phyloP scores from a whole-genome alignment of 352 stramenopile species.

The Pythium diclinum region DNA sequence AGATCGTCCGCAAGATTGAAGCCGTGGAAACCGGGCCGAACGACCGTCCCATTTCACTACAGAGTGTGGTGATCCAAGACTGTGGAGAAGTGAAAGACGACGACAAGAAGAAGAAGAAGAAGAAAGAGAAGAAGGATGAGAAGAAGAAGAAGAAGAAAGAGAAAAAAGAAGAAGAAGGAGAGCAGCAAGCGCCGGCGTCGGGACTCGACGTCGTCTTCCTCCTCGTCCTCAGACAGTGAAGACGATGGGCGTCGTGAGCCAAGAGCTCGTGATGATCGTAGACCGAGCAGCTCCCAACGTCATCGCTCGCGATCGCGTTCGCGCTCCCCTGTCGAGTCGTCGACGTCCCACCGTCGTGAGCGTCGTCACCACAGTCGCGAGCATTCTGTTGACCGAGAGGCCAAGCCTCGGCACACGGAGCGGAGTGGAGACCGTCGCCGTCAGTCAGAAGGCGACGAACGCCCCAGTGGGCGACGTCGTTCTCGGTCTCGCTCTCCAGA shows the following conservation, averaged over 20 bases:
- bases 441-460: background rate
- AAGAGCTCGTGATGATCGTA: background rate
- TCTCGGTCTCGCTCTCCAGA: background rate
- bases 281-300: background rate
- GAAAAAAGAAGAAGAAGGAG: slow-evolving; percentile 9
- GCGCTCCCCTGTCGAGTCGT: background rate
- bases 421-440: background rate
- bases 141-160: slow-evolving; percentile 33
- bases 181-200: slow-evolving; percentile 15
- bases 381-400: background rate
- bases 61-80: slow-evolving; percentile 92
- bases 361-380: slow-evolving; percentile 6
- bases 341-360: slow-evolving; percentile 4
- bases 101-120: slow-evolving; percentile 27
- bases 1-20: slow-evolving; percentile 93
- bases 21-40: slow-evolving; percentile 69
- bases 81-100: slow-evolving; percentile 83
- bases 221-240: background rate
- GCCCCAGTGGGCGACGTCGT: background rate
- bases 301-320: slow-evolving; percentile 9
- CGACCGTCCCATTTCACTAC: slow-evolving; percentile 78
- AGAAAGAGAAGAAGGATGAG: slow-evolving; percentile 32
- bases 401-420: background rate
- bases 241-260: slow-evolving; percentile 3
- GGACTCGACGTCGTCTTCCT: slow-evolving; percentile 20